Percentiles rank a stretch among this genome's conserved stretches.
Conservation (phyloP, 345 rosid genomes). For the Combretum micranthum region DNA sequence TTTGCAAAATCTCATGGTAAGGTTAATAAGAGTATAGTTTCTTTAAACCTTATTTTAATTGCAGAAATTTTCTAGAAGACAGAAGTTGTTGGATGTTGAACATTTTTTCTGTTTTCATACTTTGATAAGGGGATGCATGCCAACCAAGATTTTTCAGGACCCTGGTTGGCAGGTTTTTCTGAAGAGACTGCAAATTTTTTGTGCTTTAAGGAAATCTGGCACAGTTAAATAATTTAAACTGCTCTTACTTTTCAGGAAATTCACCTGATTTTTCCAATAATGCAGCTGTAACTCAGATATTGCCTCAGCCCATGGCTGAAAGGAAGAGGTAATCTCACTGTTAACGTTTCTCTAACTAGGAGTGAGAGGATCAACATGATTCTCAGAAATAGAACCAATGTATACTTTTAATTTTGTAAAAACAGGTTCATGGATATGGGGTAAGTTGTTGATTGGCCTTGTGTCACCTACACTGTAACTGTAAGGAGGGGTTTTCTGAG, state of each 20-base stretch:
- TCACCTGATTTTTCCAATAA: slow-evolving; percentile 42
- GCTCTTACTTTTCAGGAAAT: slow-evolving; percentile 33
- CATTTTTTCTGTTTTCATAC: background rate
- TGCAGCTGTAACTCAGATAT: slow-evolving; percentile 43
- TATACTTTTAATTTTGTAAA: too few species aligned
- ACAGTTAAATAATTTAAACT: background rate
- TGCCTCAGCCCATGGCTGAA: slow-evolving; percentile 78
- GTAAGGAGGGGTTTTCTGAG: too few species aligned
- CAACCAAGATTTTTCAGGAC: too few species aligned
- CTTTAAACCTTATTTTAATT: background rate
- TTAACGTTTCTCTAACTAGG: background rate
- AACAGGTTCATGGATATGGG: too few species aligned
- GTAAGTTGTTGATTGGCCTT: too few species aligned
- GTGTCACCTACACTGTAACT: too few species aligned
- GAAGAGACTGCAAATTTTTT: too few species aligned
- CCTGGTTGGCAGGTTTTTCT: too few species aligned
- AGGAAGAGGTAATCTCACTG: slow-evolving; percentile 55
- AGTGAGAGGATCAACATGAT: too few species aligned
- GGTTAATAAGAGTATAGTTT: slow-evolving; percentile 3
- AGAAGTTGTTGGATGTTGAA: background rate
- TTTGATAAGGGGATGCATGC: background rate
- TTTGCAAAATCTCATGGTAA: slow-evolving; percentile 67
- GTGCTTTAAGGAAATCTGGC: too few species aligned
- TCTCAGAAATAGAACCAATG: too few species aligned
- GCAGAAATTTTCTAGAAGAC: background rate